A percentile compares a stretch with the other conserved stretches of the same genome.
Conservation (phyloP, 306 rosid species). For the Cucurbita maxima region DNA sequence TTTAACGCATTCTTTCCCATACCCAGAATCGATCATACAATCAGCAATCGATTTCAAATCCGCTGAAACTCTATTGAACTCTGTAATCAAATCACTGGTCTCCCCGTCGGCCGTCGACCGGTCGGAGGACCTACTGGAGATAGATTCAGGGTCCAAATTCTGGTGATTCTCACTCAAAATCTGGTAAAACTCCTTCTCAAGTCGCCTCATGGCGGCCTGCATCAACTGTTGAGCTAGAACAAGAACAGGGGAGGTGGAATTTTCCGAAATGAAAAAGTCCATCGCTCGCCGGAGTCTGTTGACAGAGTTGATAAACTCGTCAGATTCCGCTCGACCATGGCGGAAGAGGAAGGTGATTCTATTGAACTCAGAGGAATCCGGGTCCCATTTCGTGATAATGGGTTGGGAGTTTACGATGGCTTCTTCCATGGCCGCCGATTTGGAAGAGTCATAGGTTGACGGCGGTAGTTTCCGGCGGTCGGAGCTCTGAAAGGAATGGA, state of each 20-base stretch:
- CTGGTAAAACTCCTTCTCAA: conserved; percentile 29
- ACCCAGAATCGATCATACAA: conserved; percentile 42
- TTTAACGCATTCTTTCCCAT: conserved; percentile 33
- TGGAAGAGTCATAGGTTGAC: background rate
- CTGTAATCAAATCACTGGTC: conserved; percentile 9
- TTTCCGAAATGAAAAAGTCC: conserved; percentile 15
- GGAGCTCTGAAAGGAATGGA: conserved; percentile 9
- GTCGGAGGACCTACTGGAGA: conserved; percentile 13
- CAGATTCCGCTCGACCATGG: conserved; percentile 21
- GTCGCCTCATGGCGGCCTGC: conserved; percentile 40
- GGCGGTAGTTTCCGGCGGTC: background rate
- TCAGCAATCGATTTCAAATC: conserved; percentile 36
- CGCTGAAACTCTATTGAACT: conserved; percentile 14
- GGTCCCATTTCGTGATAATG: conserved; percentile 34
- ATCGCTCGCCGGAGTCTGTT: conserved; percentile 18
- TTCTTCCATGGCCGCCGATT: conserved; percentile 21
- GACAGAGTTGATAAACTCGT: conserved; percentile 19
- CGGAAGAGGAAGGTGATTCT: conserved; percentile 25
- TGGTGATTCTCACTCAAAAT: conserved; percentile 19
- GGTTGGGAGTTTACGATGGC: conserved; percentile 14
- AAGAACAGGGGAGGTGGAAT: conserved; percentile 17
- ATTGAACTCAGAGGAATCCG: conserved; percentile 16
- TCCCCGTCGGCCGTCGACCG: conserved; percentile 11
- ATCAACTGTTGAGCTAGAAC: conserved; percentile 28
- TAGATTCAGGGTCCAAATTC: conserved; percentile 29